Conservation (phyloP, 2,329 filamentous ascomycete species). For the Albophoma yamanashiensis region DNA sequence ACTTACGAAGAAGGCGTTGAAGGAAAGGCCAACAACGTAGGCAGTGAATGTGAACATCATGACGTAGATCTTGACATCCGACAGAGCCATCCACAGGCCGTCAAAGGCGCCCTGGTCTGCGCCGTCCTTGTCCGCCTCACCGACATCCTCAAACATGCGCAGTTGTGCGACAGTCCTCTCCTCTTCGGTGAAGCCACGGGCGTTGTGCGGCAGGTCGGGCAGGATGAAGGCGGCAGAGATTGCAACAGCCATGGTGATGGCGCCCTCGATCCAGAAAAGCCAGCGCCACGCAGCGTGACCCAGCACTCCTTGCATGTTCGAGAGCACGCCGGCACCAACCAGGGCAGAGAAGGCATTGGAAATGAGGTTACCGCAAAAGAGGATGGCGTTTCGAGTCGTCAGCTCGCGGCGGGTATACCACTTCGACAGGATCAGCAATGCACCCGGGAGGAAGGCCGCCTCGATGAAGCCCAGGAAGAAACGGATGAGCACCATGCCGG, state of each 20-base stretch:
- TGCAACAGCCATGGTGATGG: conserved; percentile 37
- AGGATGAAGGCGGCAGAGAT: conserved; percentile 35
- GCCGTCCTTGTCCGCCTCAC: conserved; percentile 42
- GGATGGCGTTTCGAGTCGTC: conserved; percentile 41
- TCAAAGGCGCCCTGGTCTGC: conserved; percentile 37
- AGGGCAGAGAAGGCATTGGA: conserved; percentile 50
- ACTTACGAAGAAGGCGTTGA: conserved; percentile 47
- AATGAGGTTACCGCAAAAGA: conserved; percentile 50
- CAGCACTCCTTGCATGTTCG: conserved; percentile 43
- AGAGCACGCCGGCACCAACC: conserved; percentile 47
- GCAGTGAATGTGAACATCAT: conserved; percentile 53
- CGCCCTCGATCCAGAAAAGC: conserved; percentile 51
- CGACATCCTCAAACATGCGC: conserved; percentile 46
- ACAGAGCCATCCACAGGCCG: conserved; percentile 47
- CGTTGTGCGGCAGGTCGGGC: conserved; percentile 45
- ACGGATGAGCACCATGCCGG: conserved; percentile 41
- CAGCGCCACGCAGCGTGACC: conserved; percentile 49
- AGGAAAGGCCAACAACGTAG: conserved; percentile 47
- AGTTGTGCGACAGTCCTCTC: conserved; percentile 44
- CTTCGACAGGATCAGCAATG: conserved; percentile 51
- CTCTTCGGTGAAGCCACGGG: conserved; percentile 46
- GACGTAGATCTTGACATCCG: conserved; percentile 51
- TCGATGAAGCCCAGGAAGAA: conserved; percentile 54
- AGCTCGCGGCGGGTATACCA: conserved; percentile 56
- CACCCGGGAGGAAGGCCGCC: conserved; percentile 54